Evolutionary conservation across 306 rosid genomes (phyloP).

Genomic region (Castanea crenata): DNA sequence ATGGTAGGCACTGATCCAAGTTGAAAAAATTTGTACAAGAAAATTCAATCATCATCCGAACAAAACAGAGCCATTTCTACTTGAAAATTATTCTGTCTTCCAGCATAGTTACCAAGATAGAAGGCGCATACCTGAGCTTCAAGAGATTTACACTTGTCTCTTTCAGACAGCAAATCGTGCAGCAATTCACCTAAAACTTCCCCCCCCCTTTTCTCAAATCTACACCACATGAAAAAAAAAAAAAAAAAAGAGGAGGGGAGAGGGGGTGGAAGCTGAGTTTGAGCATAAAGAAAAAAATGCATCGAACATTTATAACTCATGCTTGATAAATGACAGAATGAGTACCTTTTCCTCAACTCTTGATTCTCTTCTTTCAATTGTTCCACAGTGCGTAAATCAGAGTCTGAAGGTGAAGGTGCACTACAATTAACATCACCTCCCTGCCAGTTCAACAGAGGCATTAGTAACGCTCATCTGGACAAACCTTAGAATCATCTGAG

Average conservation of each 20-base stretch:
- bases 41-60: background rate
- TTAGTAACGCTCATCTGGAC: background rate
- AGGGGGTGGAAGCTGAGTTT: background rate
- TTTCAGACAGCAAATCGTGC: constrained; percentile 46
- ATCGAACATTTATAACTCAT: background rate
- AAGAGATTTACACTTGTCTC: constrained; percentile 54
- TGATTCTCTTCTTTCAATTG: constrained; percentile 64
- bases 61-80: background rate
- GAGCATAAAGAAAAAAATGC: background rate
- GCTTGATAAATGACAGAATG: constrained; percentile 2
- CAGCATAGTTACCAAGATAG: background rate
- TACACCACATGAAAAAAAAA: constrained; percentile 5
- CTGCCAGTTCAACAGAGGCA: constrained; percentile 40
- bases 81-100: background rate
- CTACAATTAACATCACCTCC: constrained; percentile 26
- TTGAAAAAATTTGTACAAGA: background rate
- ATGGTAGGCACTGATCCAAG: background rate
- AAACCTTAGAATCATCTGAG: background rate
- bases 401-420: constrained; percentile 13
- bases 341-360: constrained; percentile 66
- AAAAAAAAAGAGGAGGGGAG: too few species aligned
- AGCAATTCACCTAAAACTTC: constrained; percentile 28
- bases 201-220: constrained; percentile 46
- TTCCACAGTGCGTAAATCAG: constrained; percentile 31
- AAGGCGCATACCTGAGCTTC: constrained; percentile 51